These are phyloP conservation scores for Neonectria faginata DNA, from an alignment of 2,329 filamentous ascomycete genomes.

Conservation along the genomic window DNA sequence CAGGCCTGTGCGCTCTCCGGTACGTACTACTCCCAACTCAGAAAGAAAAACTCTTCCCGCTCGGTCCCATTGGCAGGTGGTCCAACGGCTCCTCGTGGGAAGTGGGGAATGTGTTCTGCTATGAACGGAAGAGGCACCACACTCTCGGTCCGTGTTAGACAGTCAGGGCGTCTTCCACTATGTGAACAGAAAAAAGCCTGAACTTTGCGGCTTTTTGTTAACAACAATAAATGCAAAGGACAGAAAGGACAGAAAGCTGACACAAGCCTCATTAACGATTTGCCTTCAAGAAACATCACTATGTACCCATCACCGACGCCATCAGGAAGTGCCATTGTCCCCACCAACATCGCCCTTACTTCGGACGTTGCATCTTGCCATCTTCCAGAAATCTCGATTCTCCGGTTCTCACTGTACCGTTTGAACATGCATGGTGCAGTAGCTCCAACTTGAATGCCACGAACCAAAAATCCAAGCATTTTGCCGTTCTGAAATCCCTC, in stretches of 20 bases:
- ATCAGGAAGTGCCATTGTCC: background rate
- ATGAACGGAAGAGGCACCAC: constrained; percentile 38
- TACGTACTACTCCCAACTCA: constrained; percentile 18
- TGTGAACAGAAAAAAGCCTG: constrained; percentile 16
- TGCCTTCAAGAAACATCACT: constrained; percentile 5
- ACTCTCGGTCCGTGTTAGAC: constrained; percentile 10
- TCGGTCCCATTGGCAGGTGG: constrained; percentile 28
- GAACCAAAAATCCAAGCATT: background rate
- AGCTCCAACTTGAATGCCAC: constrained; percentile 4
- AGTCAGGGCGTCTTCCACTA: background rate
- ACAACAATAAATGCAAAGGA: constrained; percentile 26
- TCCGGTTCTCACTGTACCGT: constrained; percentile 5
- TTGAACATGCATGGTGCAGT: constrained; percentile 13
- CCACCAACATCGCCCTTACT: constrained; percentile 18
- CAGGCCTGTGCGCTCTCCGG: background rate
- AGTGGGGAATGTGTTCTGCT: background rate
- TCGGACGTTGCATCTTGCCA: constrained; percentile 22
- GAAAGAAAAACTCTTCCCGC: constrained; percentile 27
- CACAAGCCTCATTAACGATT: constrained; percentile 7
- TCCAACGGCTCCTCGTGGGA: background rate
- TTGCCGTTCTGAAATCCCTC: background rate
- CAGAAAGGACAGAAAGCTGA: constrained; percentile 13
- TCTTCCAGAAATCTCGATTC: constrained; percentile 7
- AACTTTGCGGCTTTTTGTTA: constrained; percentile 28
- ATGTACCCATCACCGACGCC: background rate